Percentiles rank a stretch among this genome's conserved stretches.
Evolutionary conservation across 768 basidiomycete genomes (phyloP).

Genomic region (Solioccasus polychromus): DNA sequence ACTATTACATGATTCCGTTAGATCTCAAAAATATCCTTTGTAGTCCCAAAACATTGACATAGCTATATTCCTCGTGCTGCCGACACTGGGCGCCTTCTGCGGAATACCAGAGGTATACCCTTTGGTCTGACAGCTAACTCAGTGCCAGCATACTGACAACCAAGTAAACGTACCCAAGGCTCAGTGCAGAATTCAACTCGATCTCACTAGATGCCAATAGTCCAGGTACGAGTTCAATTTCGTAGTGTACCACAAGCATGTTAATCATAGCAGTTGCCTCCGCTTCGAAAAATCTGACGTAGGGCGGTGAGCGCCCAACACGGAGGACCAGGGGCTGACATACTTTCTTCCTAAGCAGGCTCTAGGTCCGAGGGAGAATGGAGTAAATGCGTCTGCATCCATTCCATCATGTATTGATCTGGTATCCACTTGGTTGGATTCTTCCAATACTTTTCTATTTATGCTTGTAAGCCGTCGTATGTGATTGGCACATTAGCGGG

Average conservation of each 20-base stretch:
- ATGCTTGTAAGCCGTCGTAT: neutral
- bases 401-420: neutral
- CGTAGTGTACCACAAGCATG: neutral
- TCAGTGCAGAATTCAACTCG: neutral
- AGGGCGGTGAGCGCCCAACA: neutral
- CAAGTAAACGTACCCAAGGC: neutral
- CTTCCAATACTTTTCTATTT: neutral
- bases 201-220: neutral
- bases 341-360: constrained; percentile 1
- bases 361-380: neutral
- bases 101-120: neutral
- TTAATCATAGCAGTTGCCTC: neutral
- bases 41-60: too few species aligned
- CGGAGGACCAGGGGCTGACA: neutral
- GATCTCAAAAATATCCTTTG: too few species aligned
- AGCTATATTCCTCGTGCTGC: too few species aligned
- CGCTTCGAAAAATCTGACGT: neutral
- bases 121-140: neutral
- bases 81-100: neutral
- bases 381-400: neutral
- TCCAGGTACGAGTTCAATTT: neutral
- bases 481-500: neutral
- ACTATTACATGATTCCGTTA: too few species aligned
- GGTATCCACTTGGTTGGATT: neutral
- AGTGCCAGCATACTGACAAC: neutral